Evolutionary conservation across 1,284 basidiomycete species (phyloP).

Genomic region (Malassezia equina): DNA sequence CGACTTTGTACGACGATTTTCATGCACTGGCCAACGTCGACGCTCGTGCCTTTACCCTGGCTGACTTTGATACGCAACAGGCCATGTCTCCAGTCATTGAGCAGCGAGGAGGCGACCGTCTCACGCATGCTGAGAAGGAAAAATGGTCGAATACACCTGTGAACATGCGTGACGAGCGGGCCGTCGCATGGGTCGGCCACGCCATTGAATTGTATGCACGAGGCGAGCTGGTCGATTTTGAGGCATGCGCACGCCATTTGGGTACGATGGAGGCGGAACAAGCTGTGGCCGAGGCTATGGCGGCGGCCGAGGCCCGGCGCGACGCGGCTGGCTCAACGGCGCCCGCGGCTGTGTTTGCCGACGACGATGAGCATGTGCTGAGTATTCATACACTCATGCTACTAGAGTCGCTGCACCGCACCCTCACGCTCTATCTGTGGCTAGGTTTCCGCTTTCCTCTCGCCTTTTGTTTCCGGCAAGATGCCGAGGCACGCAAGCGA

Average conservation of each 20-base stretch:
- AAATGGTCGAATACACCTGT: slow-evolving; percentile 52
- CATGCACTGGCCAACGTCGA: slow-evolving; percentile 54
- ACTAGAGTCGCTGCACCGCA: slow-evolving; percentile 74
- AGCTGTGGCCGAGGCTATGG: slow-evolving; percentile 1
- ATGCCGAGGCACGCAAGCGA: slow-evolving; percentile 57
- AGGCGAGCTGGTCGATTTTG: slow-evolving; percentile 49
- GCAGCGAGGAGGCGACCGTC: slow-evolving; percentile 48
- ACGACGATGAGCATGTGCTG: slow-evolving; percentile 17
- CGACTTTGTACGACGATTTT: slow-evolving; percentile 52
- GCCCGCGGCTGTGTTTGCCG: background rate
- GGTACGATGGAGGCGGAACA: slow-evolving; percentile 49
- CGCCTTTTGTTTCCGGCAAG: slow-evolving; percentile 58
- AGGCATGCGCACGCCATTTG: slow-evolving; percentile 46
- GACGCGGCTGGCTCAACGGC: slow-evolving; percentile 11
- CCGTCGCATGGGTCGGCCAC: slow-evolving; percentile 46
- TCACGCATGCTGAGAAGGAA: slow-evolving; percentile 55
- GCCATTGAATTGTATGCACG: slow-evolving; percentile 49
- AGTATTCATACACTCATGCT: slow-evolving; percentile 48
- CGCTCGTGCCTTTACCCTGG: slow-evolving; percentile 51
- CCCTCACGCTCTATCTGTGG: slow-evolving; percentile 79
- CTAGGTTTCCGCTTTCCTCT: slow-evolving; percentile 66
- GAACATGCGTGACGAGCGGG: slow-evolving; percentile 50
- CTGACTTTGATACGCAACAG: slow-evolving; percentile 47
- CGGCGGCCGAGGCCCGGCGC: background rate
- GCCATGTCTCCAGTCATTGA: slow-evolving; percentile 47